phyloP scores from a whole-genome alignment of 805 yeast genomes.

The Saccharomyces paradoxus region DNA sequence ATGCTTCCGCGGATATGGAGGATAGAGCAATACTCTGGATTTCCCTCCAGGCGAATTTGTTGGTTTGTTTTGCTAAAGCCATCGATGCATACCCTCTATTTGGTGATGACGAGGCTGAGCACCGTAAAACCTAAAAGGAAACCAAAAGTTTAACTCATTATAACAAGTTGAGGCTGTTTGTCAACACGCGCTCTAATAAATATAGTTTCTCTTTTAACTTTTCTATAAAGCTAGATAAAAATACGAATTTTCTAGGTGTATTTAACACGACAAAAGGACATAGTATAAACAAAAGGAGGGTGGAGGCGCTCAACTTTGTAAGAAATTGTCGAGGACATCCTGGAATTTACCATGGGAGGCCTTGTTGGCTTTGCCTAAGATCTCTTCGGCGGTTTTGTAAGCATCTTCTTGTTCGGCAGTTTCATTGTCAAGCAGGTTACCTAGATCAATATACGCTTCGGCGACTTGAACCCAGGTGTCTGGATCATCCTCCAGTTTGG shows the following conservation, averaged over 20 bases:
- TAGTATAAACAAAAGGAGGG: background rate
- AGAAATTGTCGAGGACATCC: constrained; percentile 50
- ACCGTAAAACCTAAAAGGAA: background rate
- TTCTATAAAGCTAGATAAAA: background rate
- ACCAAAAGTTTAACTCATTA: background rate
- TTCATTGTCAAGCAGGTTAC: constrained; percentile 61
- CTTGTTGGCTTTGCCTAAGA: constrained; percentile 63
- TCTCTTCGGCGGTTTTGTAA: constrained; percentile 62
- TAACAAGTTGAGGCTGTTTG: background rate
- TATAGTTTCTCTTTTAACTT: background rate
- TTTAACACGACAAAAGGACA: background rate
- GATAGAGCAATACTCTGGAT: background rate
- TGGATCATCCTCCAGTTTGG: constrained; percentile 67
- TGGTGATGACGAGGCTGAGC: background rate
- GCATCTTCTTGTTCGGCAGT: constrained; percentile 57
- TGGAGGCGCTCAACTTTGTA: constrained; percentile 9
- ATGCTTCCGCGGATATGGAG: background rate
- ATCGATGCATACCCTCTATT: background rate
- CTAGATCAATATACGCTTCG: constrained; percentile 75
- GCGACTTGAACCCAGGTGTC: constrained; percentile 77
- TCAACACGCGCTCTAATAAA: background rate
- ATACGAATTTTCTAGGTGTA: background rate
- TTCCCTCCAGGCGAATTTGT: background rate
- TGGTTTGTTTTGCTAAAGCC: background rate
- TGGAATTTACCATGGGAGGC: constrained; percentile 72